Evolutionary conservation across 2,329 filamentous ascomycete genomes (phyloP), one percentile per base, ranked within the genome.

Genomic region (Pseudogymnoascus sp.): DNA sequence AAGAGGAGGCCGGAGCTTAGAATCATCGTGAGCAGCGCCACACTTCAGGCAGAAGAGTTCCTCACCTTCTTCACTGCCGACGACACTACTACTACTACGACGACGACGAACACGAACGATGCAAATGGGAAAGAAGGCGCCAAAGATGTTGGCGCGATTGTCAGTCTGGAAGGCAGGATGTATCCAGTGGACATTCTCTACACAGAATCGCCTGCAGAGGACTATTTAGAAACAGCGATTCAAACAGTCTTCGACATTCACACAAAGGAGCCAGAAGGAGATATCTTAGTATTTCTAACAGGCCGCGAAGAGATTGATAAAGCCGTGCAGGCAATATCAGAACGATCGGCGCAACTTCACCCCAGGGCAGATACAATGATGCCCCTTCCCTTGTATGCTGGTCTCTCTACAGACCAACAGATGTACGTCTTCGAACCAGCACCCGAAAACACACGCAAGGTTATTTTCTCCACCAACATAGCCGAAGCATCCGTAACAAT

Each of bases 401-500:
- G 93, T 2, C 82, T 98, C 5, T 86, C 91, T 1, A 91, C 89
- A 7, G 93, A 97, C 67, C 88, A 97, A 71, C 95, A 98, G 72
- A 93, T 96, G 86, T 93, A 93, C 68, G 89, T 98, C 41, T 98
- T 98, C 72, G 91, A 96, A 70, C 86, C 89, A 62, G 80, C 92
- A 1, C 86, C 90, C 0, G 87, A 90, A 65, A 88, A 93, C 64
- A 93, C 88, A 1, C 84, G 95, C 43, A 98, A 98, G 73, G 89
- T 97, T 40, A 90, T 99, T 37, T 88, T 97, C 68, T 89, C 91
- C 3, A 98, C 95, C 64, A 98, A 98, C 73, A 97, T 98, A 67
- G 92, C 95, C 11, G 95, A 99, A 78, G 93, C 95, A 4, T 96
- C 91, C 1, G 89, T 99, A 46, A 98, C 95, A 14, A 96, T 98